phyloP scores from a whole-genome alignment of 2,329 filamentous ascomycete species.

The Lachnellula subtilissima region DNA sequence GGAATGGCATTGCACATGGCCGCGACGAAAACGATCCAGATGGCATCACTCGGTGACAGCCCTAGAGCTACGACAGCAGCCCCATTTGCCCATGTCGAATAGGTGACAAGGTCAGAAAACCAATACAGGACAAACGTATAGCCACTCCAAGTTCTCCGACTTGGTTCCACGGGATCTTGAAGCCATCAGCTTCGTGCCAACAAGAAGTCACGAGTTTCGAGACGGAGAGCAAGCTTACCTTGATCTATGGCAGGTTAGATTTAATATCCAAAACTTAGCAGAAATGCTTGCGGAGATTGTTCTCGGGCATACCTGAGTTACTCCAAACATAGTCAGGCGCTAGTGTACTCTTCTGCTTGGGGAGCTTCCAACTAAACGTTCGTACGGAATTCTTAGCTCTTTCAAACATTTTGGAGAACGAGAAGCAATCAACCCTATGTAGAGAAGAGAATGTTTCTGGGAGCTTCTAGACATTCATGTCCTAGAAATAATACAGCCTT shows the following conservation, averaged over 20 bases:
- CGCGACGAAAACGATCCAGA: conserved; percentile 46
- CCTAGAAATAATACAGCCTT: too few species aligned
- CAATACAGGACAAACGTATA: conserved; percentile 18
- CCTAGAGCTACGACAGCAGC: conserved; percentile 12
- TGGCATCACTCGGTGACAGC: conserved; percentile 12
- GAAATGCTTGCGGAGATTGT: background rate
- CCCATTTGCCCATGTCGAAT: conserved; percentile 15
- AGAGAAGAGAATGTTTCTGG: background rate
- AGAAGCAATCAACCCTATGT: background rate
- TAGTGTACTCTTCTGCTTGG: conserved; percentile 8
- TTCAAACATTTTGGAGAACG: conserved; percentile 4
- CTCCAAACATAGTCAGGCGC: conserved; percentile 12
- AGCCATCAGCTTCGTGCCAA: background rate
- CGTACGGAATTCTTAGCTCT: conserved; percentile 5
- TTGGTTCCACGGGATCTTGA: conserved; percentile 10
- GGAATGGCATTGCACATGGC: conserved; percentile 52
- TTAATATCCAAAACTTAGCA: background rate
- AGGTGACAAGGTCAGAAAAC: conserved; percentile 19
- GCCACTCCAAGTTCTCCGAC: conserved; percentile 17
- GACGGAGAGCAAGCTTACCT: background rate
- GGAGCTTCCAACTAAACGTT: conserved; percentile 10
- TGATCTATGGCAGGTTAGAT: background rate
- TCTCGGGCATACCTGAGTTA: conserved; percentile 3
- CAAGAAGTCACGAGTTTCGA: too few species aligned
- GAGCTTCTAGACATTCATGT: too few species aligned